phyloP scores from a whole-genome alignment of 1,139 yeast genomes.

The Nakaseomyces sp. region DNA sequence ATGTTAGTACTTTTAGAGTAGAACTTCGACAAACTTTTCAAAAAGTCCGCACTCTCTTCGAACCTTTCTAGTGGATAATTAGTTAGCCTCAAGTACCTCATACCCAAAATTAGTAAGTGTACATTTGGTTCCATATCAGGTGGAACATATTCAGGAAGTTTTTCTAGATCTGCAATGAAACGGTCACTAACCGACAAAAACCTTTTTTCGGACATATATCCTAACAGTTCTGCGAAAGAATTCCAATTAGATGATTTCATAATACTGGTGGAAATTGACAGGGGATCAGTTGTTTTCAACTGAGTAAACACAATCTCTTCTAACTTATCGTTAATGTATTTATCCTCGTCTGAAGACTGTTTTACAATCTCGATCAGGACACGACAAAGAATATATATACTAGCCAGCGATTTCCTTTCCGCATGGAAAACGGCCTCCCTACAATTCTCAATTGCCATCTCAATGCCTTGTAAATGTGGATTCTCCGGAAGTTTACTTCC shows the following conservation, averaged over 20 bases:
- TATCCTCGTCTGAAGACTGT: conserved; percentile 75
- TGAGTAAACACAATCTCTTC: conserved; percentile 94
- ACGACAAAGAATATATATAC: conserved; percentile 84
- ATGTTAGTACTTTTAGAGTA: conserved; percentile 59
- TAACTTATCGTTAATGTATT: conserved; percentile 70
- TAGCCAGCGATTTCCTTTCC: conserved; percentile 76
- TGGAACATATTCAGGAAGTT: conserved; percentile 48
- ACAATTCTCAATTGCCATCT: conserved; percentile 45
- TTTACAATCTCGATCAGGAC: conserved; percentile 88
- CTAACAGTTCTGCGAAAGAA: conserved; percentile 78
- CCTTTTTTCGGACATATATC: conserved; percentile 79
- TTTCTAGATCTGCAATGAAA: conserved; percentile 87
- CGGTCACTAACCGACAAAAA: conserved; percentile 86
- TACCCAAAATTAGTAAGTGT: conserved; percentile 76
- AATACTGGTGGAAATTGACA: conserved; percentile 51
- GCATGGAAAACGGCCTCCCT: conserved; percentile 71
- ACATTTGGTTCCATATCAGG: conserved; percentile 63
- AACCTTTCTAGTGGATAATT: conserved; percentile 82
- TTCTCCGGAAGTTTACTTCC: conserved; percentile 18
- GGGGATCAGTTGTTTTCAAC: conserved; percentile 78
- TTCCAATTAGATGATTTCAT: conserved; percentile 92
- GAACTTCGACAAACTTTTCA: conserved; percentile 78
- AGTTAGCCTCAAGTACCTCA: conserved; percentile 71
- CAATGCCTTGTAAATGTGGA: conserved; percentile 27
- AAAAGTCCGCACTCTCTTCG: conserved; percentile 87